Base-by-base conservation (phyloP, 345 rosid species). In the Populus alba region DNA sequence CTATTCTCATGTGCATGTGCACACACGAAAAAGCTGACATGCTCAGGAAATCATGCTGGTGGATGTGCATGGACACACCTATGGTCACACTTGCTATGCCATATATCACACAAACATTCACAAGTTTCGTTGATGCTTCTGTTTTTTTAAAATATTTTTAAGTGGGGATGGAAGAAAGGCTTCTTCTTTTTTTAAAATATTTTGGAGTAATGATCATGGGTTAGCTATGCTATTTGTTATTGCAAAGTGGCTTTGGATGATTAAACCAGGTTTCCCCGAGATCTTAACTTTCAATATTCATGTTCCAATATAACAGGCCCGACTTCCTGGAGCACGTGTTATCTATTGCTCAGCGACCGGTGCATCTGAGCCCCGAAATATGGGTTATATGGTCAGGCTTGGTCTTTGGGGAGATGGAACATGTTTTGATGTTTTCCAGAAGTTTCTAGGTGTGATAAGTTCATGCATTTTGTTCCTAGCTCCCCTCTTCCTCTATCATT, bases 371-470 rank as follows among this genome's bases (percentile, higher is more conserved):
- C 98, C 99, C 68, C 96, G 99, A 76, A 96, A 96, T 85, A 82
- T 96, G 98, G 99, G 98, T 72, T 96, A 96, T 85, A 96, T 96
- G 99, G 96, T 93, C 84, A 90, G 98, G 86, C 97, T 96, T 87
- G 98, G 99, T 80, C 98, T 96, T 70, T 96, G 99, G 99, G 99
- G 99, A 78, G 87, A 87, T 81, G 97, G 98, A 89, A 96, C 99
- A 49, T 84, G 88, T 85, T 96, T 96, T 78, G 62, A 74, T 66
- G 96, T 89, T 75, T 96, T 96, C 83, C 94, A 79, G 79, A 85
- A 81, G 72, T 92, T 92, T 85, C 85, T 92, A 86, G 97, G 98
- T 92, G 74, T 66, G 81, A 55, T 78, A 73, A 27, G 31, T 70
- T 65, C 35, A 63, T 51, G 35, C 33, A 35, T 22, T 59, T 43